Conservation (phyloP, 352 stramenopile genomes). For the Phytophthora cactorum region DNA sequence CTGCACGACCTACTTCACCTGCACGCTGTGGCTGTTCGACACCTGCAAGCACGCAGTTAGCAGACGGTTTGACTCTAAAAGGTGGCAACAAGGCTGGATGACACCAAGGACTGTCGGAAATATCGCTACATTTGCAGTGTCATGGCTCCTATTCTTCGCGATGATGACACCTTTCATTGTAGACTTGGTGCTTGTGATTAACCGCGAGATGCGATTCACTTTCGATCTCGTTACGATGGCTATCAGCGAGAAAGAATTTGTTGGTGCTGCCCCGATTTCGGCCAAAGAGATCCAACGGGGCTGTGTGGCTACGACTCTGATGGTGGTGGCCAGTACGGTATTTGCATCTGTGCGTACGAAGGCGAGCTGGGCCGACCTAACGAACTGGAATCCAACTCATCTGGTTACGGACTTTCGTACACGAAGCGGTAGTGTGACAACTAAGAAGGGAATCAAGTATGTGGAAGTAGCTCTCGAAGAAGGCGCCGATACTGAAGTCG, state of each 20-base stretch:
- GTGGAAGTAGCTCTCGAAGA: constrained; percentile 19
- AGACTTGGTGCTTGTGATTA: constrained; percentile 44
- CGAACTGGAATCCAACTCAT: constrained; percentile 20
- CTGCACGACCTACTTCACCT: constrained; percentile 31
- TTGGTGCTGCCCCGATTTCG: constrained; percentile 36
- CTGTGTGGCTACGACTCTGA: constrained; percentile 23
- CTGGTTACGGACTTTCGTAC: not conserved
- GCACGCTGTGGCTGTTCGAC: constrained; percentile 29
- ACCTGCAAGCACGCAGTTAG: not conserved
- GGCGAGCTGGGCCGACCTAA: constrained; percentile 13
- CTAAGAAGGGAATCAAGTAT: constrained; percentile 10
- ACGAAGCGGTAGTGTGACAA: not conserved
- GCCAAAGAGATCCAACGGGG: constrained; percentile 35
- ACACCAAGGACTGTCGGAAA: not conserved
- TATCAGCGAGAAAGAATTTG: constrained; percentile 36
- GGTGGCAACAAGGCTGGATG: not conserved
- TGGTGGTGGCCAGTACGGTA: constrained; percentile 16
- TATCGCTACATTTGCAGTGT: constrained; percentile 14
- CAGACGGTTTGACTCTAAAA: constrained; percentile 1
- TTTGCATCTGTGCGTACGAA: constrained; percentile 13
- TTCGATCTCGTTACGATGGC: constrained; percentile 30
- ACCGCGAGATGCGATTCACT: constrained; percentile 48
- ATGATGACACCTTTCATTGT: constrained; percentile 36
- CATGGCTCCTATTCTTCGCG: constrained; percentile 32
- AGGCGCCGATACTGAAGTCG: not conserved